These are phyloP conservation scores for Huntiella savannae DNA, from an alignment of 2,329 filamentous ascomycete species.

Conservation along the genomic window DNA sequence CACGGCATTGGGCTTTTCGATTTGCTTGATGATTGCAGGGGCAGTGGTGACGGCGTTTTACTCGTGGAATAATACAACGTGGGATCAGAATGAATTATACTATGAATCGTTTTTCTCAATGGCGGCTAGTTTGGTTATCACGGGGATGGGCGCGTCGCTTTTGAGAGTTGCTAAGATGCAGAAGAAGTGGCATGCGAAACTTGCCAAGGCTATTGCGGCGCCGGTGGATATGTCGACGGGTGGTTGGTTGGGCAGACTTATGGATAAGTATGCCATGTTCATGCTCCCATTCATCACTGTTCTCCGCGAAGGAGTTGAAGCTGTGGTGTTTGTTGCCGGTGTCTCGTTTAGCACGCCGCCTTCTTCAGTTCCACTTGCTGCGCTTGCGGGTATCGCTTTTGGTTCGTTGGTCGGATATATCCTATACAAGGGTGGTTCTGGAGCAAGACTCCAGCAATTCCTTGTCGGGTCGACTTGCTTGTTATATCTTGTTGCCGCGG, in stretches of 20 bases:
- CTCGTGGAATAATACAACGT: slow-evolving; percentile 29
- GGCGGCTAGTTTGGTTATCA: slow-evolving; percentile 61
- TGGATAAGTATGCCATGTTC: slow-evolving; percentile 73
- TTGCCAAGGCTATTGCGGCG: slow-evolving; percentile 46
- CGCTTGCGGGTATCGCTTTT: slow-evolving; percentile 50
- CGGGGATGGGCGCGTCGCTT: slow-evolving; percentile 59
- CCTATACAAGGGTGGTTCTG: slow-evolving; percentile 45
- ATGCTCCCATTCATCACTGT: slow-evolving; percentile 72
- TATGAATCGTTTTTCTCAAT: slow-evolving; percentile 69
- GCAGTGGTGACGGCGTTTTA: slow-evolving; percentile 59
- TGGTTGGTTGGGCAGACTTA: slow-evolving; percentile 40
- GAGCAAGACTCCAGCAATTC: slow-evolving; percentile 44
- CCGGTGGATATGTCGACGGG: slow-evolving; percentile 27
- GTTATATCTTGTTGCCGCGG: slow-evolving; percentile 67
- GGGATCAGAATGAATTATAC: slow-evolving; percentile 49
- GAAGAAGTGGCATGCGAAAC: slow-evolving; percentile 73
- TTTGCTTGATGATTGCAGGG: slow-evolving; percentile 46
- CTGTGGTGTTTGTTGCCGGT: slow-evolving; percentile 63
- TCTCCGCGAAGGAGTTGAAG: slow-evolving; percentile 71
- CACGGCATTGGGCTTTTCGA: slow-evolving; percentile 38
- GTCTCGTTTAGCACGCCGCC: slow-evolving; percentile 62
- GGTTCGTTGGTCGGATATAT: slow-evolving; percentile 50
- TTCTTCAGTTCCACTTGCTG: slow-evolving; percentile 56
- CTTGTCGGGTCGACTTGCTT: slow-evolving; percentile 67
- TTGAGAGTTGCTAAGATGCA: slow-evolving; percentile 68